These are phyloP conservation scores for Tylopilus plumbeoviolaceoides DNA, from an alignment of 768 basidiomycete species.

Conservation along the genomic window DNA sequence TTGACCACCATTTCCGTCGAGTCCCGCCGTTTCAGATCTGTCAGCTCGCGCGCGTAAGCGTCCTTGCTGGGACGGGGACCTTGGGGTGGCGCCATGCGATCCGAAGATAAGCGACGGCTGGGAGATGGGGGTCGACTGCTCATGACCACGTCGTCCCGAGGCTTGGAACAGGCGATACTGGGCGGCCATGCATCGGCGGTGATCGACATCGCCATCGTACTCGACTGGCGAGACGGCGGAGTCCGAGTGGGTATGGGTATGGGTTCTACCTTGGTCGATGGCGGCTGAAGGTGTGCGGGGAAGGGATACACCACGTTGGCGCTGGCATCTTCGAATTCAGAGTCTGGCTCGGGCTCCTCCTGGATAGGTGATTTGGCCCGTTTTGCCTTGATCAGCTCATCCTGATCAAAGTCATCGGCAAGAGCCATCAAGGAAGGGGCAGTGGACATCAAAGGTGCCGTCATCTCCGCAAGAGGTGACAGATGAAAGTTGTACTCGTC, in stretches of 20 bases:
- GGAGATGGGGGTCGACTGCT: conserved; percentile 28
- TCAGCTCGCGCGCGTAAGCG: conserved; percentile 18
- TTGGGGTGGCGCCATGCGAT: conserved; percentile 15
- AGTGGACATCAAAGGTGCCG: conserved; percentile 24
- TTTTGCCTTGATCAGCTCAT: conserved; percentile 21
- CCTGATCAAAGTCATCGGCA: conserved; percentile 27
- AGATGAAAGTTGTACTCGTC: conserved; percentile 30
- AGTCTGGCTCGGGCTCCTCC: conserved; percentile 24
- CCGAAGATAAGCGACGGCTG: conserved; percentile 21
- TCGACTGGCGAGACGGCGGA: conserved; percentile 25
- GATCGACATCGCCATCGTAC: conserved; percentile 25
- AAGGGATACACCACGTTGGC: conserved; percentile 18
- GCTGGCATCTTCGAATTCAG: conserved; percentile 21
- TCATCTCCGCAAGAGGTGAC: conserved; percentile 28
- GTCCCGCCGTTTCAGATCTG: conserved; percentile 21
- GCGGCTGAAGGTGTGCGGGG: conserved; percentile 26
- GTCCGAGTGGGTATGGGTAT: conserved; percentile 30
- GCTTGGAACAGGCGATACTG: conserved; percentile 21
- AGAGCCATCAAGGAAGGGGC: conserved; percentile 29
- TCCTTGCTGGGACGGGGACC: conserved; percentile 19
- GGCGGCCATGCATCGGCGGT: conserved; percentile 24
- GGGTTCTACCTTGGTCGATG: conserved; percentile 18
- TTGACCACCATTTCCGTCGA: conserved; percentile 21
- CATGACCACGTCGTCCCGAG: conserved; percentile 30
- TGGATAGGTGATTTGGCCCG: conserved; percentile 19